These are phyloP conservation scores for Comarum palustre DNA, from an alignment of 306 rosid genomes.

Conservation along the genomic window DNA sequence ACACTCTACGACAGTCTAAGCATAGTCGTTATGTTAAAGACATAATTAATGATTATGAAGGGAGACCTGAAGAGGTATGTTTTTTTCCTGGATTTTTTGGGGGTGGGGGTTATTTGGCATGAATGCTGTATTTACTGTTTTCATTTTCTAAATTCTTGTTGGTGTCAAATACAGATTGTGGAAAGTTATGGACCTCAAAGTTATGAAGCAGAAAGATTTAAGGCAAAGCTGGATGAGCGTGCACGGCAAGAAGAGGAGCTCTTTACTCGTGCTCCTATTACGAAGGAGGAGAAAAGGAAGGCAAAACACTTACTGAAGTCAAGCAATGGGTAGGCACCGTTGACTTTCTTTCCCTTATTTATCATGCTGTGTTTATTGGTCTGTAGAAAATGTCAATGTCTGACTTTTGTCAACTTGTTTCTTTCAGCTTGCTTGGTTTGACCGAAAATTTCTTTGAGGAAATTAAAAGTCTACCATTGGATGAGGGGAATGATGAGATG, in stretches of 20 bases:
- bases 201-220: constrained; percentile 50
- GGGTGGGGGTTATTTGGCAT: constrained; percentile 10
- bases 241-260: constrained; percentile 72
- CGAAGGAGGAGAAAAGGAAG: constrained; percentile 68
- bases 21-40: constrained; percentile 56
- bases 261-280: constrained; percentile 70
- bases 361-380: neutral
- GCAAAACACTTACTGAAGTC: constrained; percentile 68
- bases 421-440: constrained; percentile 71
- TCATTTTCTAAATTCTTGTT: constrained; percentile 22
- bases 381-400: constrained; percentile 10
- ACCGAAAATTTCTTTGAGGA: constrained; percentile 77
- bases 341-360: neutral
- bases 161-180: constrained; percentile 46
- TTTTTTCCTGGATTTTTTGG: constrained; percentile 15
- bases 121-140: constrained; percentile 16
- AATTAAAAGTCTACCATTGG: constrained; percentile 62
- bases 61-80: constrained; percentile 84
- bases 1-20: constrained; percentile 52
- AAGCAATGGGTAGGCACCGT: constrained; percentile 63
- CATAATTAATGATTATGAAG: constrained; percentile 64
- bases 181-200: constrained; percentile 64
- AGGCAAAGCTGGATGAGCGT: constrained; percentile 64
- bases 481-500: constrained; percentile 43
- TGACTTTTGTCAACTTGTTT: constrained; percentile 20